Evolutionary conservation across 2,329 filamentous ascomycete genomes (phyloP).

Genomic region (Cladosporium velox): DNA sequence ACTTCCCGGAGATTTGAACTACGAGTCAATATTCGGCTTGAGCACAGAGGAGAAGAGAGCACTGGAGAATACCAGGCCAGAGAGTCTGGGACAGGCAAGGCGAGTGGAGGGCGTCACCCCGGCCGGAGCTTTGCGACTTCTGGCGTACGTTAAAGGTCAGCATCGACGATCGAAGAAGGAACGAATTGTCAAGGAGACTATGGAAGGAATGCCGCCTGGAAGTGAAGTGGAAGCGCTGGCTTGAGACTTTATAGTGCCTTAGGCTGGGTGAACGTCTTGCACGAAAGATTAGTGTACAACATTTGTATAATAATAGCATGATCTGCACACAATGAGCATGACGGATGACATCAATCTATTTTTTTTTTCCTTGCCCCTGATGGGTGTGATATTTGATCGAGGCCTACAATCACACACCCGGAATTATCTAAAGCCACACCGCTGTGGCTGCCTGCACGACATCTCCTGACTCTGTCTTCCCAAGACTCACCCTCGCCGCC

Average conservation of each 20-base stretch:
- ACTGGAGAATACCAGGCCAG: conserved; percentile 70
- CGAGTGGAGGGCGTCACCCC: conserved; percentile 76
- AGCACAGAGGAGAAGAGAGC: conserved; percentile 76
- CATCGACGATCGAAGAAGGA: conserved; percentile 38
- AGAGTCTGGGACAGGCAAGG: conserved; percentile 84
- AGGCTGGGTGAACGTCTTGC: neutral
- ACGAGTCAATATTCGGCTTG: conserved; percentile 70
- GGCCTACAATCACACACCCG: neutral
- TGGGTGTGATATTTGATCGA: neutral
- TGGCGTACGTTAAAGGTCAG: conserved; percentile 61
- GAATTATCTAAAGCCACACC: conserved; percentile 34
- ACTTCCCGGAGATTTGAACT: conserved; percentile 75
- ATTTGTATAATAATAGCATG: conserved; percentile 3
- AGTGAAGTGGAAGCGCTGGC: conserved; percentile 31
- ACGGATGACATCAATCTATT: neutral
- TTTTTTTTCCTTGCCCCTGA: no score
- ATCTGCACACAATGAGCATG: neutral
- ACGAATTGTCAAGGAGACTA: conserved; percentile 34
- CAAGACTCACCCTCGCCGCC: conserved; percentile 34
- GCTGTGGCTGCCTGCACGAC: conserved; percentile 37
- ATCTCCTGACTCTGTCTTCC: conserved; percentile 35
- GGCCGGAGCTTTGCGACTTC: conserved; percentile 54
- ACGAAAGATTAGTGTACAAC: neutral
- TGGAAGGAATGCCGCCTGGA: conserved; percentile 29
- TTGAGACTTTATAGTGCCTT: neutral